A percentile compares a stretch with the other conserved stretches of the same genome.
These are phyloP conservation scores for Skeletonema tropicum DNA, from an alignment of 108 stramenopile genomes.

Conservation along the genomic window DNA sequence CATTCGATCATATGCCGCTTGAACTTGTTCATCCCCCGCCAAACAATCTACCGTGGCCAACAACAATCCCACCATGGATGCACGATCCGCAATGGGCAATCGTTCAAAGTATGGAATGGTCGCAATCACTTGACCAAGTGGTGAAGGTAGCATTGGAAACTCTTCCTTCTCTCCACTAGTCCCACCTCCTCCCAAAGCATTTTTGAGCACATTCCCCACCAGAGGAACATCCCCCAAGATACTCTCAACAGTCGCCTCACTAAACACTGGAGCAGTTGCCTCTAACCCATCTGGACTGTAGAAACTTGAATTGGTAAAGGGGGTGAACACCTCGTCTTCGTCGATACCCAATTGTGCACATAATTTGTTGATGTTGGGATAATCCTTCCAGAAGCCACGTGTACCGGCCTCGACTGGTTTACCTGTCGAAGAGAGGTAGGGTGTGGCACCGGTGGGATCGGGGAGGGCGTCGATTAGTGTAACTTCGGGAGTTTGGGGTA, in stretches of 20 bases:
- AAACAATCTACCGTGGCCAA: conserved; percentile 89
- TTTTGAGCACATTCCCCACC: conserved; percentile 17
- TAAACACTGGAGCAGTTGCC: conserved; percentile 88
- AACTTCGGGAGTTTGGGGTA: conserved; percentile 30
- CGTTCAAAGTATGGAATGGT: conserved; percentile 92
- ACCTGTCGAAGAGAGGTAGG: conserved; percentile 71
- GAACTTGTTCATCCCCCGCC: conserved; percentile 60
- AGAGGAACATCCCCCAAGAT: conserved; percentile 30
- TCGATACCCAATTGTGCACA: conserved; percentile 68
- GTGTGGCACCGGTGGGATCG: conserved; percentile 76
- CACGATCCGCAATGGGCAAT: conserved; percentile 84
- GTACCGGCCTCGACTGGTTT: conserved; percentile 88
- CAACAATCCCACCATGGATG: conserved; percentile 88
- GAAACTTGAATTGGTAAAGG: conserved; percentile 91
- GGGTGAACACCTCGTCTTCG: conserved; percentile 83
- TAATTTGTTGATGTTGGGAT: conserved; percentile 91
- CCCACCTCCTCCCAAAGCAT: background rate
- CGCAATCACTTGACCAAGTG: conserved; percentile 89
- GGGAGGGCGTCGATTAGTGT: conserved; percentile 86
- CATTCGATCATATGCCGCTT: conserved; percentile 92
- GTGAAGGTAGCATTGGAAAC: conserved; percentile 83
- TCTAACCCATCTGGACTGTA: conserved; percentile 94
- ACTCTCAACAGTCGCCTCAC: conserved; percentile 57
- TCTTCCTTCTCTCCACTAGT: conserved; percentile 7
- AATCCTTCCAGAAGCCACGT: conserved; percentile 95